These are phyloP conservation scores for Plasmodium cynomolgi DNA, from an alignment of 169 alveolate genomes.

Conservation along the genomic window DNA sequence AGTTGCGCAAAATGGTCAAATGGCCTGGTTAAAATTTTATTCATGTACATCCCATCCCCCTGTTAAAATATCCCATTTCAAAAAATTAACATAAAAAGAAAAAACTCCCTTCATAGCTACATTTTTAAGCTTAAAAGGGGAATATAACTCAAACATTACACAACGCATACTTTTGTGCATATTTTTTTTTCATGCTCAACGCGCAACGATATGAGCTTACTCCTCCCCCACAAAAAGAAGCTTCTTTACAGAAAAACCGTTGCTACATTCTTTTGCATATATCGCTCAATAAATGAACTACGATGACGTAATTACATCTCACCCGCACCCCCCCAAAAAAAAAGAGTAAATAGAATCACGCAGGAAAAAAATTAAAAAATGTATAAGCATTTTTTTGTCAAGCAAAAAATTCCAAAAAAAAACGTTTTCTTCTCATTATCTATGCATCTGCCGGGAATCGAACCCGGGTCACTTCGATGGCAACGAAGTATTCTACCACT, in stretches of 20 bases:
- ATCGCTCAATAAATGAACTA: not conserved
- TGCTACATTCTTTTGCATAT: not conserved
- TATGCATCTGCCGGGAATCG: conserved; percentile 98
- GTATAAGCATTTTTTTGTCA: not conserved
- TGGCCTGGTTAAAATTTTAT: not conserved
- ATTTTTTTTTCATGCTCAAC: not conserved
- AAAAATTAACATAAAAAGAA: not conserved
- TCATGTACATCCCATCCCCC: not conserved
- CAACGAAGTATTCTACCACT: conserved; percentile 98
- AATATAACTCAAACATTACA: too few relatives aligned
- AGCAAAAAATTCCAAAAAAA: not conserved
- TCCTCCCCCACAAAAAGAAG: not conserved
- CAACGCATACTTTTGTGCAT: too few relatives aligned
- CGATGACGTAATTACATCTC: not conserved
- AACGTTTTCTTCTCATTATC: too few relatives aligned
- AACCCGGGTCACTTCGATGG: conserved; percentile 99
- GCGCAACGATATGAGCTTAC: not conserved
- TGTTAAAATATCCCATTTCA: not conserved
- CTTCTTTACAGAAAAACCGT: not conserved
- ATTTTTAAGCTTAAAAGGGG: too few relatives aligned
- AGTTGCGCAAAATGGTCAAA: not conserved
- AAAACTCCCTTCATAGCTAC: not conserved
- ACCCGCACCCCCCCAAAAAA: not conserved
- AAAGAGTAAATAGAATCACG: not conserved
- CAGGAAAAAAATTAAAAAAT: not conserved